These are phyloP conservation scores for Pseudotsuga menziesii DNA, from an alignment of 75 land plant species.

Conservation along the genomic window DNA sequence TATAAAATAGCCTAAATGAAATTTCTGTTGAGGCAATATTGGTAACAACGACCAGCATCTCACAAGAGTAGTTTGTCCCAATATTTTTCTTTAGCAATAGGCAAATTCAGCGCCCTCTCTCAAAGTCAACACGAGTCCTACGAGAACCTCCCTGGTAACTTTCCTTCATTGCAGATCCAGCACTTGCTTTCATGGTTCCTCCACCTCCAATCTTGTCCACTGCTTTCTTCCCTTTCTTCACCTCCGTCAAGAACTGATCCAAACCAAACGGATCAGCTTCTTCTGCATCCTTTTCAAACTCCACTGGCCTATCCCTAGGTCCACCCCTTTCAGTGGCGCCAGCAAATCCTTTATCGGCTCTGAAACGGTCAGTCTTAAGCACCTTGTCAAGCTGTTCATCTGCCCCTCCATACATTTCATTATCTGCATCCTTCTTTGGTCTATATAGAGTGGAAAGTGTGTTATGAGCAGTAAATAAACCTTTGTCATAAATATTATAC, in stretches of 20 bases:
- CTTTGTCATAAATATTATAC: slow-evolving; percentile 87
- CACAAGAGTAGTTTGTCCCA: too few relatives aligned
- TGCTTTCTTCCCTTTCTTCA: slow-evolving; percentile 89
- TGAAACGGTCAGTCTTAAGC: slow-evolving; percentile 82
- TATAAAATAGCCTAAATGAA: too few relatives aligned
- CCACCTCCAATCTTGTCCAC: slow-evolving; percentile 84
- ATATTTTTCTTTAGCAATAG: too few relatives aligned
- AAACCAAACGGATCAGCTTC: slow-evolving; percentile 97
- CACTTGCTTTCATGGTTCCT: slow-evolving; percentile 91
- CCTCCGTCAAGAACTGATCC: slow-evolving; percentile 93
- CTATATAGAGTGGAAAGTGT: slow-evolving; percentile 76
- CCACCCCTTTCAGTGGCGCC: slow-evolving; percentile 74
- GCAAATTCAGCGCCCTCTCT: slow-evolving; percentile 47
- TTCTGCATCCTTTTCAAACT: slow-evolving; percentile 77
- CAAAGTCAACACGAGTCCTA: slow-evolving; percentile 70
- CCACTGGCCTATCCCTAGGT: slow-evolving; percentile 87
- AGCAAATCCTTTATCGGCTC: slow-evolving; percentile 84
- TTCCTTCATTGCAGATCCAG: slow-evolving; percentile 76
- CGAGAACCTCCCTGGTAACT: slow-evolving; percentile 83
- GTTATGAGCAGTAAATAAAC: slow-evolving; percentile 70
- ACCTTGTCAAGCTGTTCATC: slow-evolving; percentile 93
- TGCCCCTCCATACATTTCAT: slow-evolving; percentile 86
- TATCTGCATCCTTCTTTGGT: slow-evolving; percentile 83
- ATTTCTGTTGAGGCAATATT: too few relatives aligned
- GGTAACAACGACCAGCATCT: too few relatives aligned